Evolutionary conservation across 768 basidiomycete species (phyloP), one percentile per base, ranked within the genome.

Genomic region (Xanthoconium stramineum): DNA sequence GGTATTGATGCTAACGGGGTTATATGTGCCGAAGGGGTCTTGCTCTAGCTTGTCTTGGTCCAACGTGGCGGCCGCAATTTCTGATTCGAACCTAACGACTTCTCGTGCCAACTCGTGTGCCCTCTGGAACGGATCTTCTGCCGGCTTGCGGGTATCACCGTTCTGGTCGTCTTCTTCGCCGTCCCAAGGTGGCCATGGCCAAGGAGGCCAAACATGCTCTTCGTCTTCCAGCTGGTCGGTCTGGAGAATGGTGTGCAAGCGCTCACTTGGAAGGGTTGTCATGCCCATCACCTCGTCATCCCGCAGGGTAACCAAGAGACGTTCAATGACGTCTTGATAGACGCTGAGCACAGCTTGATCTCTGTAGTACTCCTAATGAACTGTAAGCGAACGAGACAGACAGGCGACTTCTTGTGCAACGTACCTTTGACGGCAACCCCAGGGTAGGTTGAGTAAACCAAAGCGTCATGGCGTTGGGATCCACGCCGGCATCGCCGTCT

Each of bases 101-200:
- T 81, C 73, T 59, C 81, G 80, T 0, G 94, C 88, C 8, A 94
- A 76, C 47, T 81, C 79, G 20, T 76, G 80, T 9, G 86, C 83
- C 54, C 78, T 77, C 53, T 81, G 53, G 53, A 72, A 73, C 1
- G 70, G 70, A 56, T 73, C 70, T 0, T 63, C 55, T 13, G 64
- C 52, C 2, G 59, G 68, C 53, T 78, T 78, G 39, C 68, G 60
- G 37, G 63, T 69, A 30, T 80, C 76, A 17, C 73, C 70, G 36
- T 73, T 72, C 7, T 75, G 75, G 32, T 75, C 76, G n/a, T 78
- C 83, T 17, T 78, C 83, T 32, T 84, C 84, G 28, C 73, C 84
- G 42, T 80, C 86, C 89, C 89, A 94, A 6, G 93, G 92, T 65
- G 90, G 88, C 88, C 88, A 88, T 15, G 88, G 86, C 87, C 88